Base-by-base conservation (phyloP, 2,329 filamentous ascomycete species). In the Pleomassaria siparia region DNA sequence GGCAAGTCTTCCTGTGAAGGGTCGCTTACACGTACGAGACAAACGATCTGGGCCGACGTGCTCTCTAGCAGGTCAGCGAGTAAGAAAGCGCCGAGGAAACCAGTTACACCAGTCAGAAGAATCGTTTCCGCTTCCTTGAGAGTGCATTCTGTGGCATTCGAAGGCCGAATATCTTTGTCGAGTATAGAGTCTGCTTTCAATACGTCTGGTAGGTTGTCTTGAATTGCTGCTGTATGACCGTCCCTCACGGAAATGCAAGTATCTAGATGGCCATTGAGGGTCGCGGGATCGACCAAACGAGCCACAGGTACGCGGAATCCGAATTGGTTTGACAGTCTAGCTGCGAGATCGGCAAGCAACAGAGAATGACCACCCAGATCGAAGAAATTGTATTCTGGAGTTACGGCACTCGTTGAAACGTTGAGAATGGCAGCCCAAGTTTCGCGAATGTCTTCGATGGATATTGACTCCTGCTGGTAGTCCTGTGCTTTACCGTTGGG, bases 331-430 rank as follows among this genome's bases (percentile, higher is more conserved):
- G 86, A 84, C 12, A 91, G 67, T 26, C 83, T 82, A 21, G 83
- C 84, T n/a, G 88, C 83, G 21, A 92, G 77, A 50, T 90, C 86
- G 0, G 88, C 88, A n/a, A 92, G 80, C 2, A 84, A 83, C 44
- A 92, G 73, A 0, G 87, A 91, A 68, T 92, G 88, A 0, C 88
- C 88, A 28, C 88, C 88, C 1, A 92, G 74, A 50, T 91, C 88
- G 64, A 91, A 92, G 70, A 92, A 92, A 66, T 85, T 86, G 65
- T 89, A 85, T 51, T 88, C 84, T 1, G 80, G 62, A 43, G 85
- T 87, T 20, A 91, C 81, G 16, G 80, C 76, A 32, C 72, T 78
- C 9, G 76, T 72, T 0, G 86, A 79, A n/a, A 86, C 80, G 52
- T 85, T 84, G 12, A 92, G 76, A 21, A 84, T 81, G 2, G 82